A percentile compares a stretch with the other conserved stretches of the same genome.
These are phyloP conservation scores for Linum lewisii DNA, from an alignment of 345 rosid species.

Conservation along the genomic window DNA sequence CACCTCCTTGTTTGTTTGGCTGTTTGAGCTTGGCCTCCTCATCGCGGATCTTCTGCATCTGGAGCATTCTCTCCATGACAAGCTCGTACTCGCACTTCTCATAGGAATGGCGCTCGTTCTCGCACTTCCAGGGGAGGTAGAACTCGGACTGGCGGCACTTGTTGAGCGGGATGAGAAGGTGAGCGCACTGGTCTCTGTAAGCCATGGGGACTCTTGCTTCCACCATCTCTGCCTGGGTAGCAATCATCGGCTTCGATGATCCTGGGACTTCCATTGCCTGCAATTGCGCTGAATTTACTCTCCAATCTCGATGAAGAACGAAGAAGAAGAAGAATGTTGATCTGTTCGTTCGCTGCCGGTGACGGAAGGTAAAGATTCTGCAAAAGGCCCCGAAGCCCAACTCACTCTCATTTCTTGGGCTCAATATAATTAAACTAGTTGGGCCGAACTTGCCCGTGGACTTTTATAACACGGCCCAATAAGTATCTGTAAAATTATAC, in stretches of 20 bases:
- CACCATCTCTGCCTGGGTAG: slow-evolving; percentile 91
- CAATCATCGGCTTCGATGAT: slow-evolving; percentile 96
- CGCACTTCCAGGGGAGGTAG: slow-evolving; percentile 97
- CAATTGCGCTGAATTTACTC: background rate
- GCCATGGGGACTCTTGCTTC: slow-evolving; percentile 70
- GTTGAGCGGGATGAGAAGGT: slow-evolving; percentile 86
- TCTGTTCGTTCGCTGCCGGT: background rate
- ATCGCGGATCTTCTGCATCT: slow-evolving; percentile 97
- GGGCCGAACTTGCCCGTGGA: background rate
- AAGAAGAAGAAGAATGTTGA: background rate
- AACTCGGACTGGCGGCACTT: slow-evolving; percentile 94
- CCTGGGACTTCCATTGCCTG: slow-evolving; percentile 61
- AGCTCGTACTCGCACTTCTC: slow-evolving; percentile 99
- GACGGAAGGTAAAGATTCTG: background rate
- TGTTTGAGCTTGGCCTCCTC: slow-evolving; percentile 57
- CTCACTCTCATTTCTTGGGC: background rate
- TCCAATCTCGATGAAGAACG: background rate
- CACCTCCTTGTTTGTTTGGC: slow-evolving; percentile 24
- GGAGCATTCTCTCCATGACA: slow-evolving; percentile 94
- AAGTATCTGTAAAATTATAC: no score
- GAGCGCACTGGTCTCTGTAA: slow-evolving; percentile 95
- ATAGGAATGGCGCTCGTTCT: slow-evolving; percentile 78
- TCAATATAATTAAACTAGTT: background rate
- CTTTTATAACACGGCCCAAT: background rate
- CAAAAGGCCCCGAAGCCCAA: background rate